Evolutionary conservation across 1,284 basidiomycete species (phyloP).

Genomic region (Wolfiporia cocos): DNA sequence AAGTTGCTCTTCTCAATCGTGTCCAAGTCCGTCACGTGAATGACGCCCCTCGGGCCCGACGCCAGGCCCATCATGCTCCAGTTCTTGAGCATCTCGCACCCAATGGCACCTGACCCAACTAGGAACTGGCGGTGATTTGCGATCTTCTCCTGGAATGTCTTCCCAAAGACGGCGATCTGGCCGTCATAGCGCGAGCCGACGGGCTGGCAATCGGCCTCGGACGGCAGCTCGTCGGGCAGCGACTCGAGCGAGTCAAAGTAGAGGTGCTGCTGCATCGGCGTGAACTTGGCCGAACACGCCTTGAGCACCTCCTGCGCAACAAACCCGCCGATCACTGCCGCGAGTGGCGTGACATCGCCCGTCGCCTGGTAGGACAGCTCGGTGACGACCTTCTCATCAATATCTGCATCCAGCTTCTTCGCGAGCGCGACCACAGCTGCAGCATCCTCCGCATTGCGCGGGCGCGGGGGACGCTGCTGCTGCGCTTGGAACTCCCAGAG

Average conservation of each 20-base stretch:
- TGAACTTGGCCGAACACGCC: constrained; percentile 97
- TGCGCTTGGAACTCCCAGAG: constrained; percentile 77
- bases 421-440: constrained; percentile 66
- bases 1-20: constrained; percentile 99
- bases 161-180: constrained; percentile 96
- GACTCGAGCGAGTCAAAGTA: constrained; percentile 99
- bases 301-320: constrained; percentile 98
- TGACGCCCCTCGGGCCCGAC: constrained; percentile 73
- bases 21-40: constrained; percentile 96
- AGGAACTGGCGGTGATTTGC: constrained; percentile 92
- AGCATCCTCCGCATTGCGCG: constrained; percentile 85
- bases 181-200: constrained; percentile 85
- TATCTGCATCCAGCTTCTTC: constrained; percentile 73
- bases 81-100: constrained; percentile 99
- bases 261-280: constrained; percentile 92
- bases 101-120: constrained; percentile 97
- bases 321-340: constrained; percentile 95
- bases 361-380: constrained; percentile 91
- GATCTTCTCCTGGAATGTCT: constrained; percentile 90
- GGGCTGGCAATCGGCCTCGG: constrained; percentile 86
- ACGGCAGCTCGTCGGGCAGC: constrained; percentile 68
- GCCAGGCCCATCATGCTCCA: constrained; percentile 99
- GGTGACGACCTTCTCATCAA: constrained; percentile 76
- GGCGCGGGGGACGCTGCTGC: constrained; percentile 70
- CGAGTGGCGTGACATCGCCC: constrained; percentile 90